A percentile compares a stretch with the other conserved stretches of the same genome.
Evolutionary conservation across 2,329 filamentous ascomycete genomes (phyloP).

Genomic region (Cryphonectria naterciae): DNA sequence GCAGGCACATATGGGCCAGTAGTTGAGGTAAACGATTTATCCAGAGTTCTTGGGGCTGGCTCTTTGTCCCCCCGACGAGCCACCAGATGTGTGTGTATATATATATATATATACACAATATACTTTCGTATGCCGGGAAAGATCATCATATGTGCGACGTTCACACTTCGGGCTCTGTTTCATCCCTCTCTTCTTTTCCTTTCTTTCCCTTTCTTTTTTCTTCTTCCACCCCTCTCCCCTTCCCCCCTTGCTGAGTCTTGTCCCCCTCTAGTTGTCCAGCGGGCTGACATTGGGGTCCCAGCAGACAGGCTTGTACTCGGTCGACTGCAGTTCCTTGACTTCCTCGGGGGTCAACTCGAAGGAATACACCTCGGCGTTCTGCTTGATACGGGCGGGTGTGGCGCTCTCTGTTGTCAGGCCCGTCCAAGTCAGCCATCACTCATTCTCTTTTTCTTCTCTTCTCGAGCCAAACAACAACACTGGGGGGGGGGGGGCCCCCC

Average conservation of each 20-base stretch:
- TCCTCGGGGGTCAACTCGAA: conserved; percentile 61
- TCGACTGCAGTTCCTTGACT: conserved; percentile 52
- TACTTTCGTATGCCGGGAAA: background rate
- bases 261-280: conserved; percentile 41
- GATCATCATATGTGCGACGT: background rate
- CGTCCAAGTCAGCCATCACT: background rate
- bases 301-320: conserved; percentile 56
- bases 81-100: no score
- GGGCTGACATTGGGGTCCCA: conserved; percentile 59
- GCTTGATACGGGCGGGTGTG: conserved; percentile 65
- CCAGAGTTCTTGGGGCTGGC: no score
- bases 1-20: no score
- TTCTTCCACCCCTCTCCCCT: no score
- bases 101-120: background rate
- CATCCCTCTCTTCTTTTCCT: background rate
- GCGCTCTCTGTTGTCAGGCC: conserved; percentile 63
- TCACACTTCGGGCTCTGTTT: background rate
- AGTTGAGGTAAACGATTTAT: no score
- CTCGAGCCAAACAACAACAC: no score
- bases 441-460: no score
- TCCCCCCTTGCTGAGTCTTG: no score
- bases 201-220: background rate
- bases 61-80: no score
- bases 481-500: no score
- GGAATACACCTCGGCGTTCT: conserved; percentile 62